Evolutionary conservation across 192 early-diverging fungal species (phyloP).

Genomic region (Haplosporangium gracile): DNA sequence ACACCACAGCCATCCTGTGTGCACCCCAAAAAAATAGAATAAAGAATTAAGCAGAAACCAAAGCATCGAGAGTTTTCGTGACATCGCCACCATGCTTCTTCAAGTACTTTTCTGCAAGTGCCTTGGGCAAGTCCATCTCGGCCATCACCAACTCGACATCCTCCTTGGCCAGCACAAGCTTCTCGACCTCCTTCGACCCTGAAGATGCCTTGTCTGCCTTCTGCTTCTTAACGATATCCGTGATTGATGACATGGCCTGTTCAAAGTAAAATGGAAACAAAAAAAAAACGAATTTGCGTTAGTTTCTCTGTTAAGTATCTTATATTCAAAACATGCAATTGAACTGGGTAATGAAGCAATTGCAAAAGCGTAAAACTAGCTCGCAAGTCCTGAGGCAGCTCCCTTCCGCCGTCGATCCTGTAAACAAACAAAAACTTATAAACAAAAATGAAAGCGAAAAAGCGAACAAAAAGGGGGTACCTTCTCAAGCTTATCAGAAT

Average conservation of each 20-base stretch:
- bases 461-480: slow-evolving; percentile 29
- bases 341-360: too few relatives aligned
- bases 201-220: slow-evolving; percentile 54
- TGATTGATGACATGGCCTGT: slow-evolving; percentile 61
- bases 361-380: not conserved
- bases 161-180: slow-evolving; percentile 63
- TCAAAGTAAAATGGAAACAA: not conserved
- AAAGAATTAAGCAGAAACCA: slow-evolving; percentile 32
- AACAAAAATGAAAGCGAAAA: not conserved
- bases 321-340: too few relatives aligned
- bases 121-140: slow-evolving; percentile 64
- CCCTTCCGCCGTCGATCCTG: too few relatives aligned
- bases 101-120: slow-evolving; percentile 61
- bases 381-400: not conserved
- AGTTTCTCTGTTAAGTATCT: too few relatives aligned
- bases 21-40: not conserved
- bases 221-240: slow-evolving; percentile 60
- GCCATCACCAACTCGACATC: slow-evolving; percentile 68
- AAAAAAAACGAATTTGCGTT: slow-evolving; percentile 4
- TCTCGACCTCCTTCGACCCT: slow-evolving; percentile 57
- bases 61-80: slow-evolving; percentile 54
- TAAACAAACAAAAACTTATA: not conserved
- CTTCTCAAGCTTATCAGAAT: slow-evolving; percentile 65
- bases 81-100: slow-evolving; percentile 65
- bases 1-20: too few relatives aligned